A percentile compares a stretch with the other conserved stretches of the same genome.
phyloP scores from a whole-genome alignment of 768 basidiomycete species.

The Leccinum olivaceopallidum region DNA sequence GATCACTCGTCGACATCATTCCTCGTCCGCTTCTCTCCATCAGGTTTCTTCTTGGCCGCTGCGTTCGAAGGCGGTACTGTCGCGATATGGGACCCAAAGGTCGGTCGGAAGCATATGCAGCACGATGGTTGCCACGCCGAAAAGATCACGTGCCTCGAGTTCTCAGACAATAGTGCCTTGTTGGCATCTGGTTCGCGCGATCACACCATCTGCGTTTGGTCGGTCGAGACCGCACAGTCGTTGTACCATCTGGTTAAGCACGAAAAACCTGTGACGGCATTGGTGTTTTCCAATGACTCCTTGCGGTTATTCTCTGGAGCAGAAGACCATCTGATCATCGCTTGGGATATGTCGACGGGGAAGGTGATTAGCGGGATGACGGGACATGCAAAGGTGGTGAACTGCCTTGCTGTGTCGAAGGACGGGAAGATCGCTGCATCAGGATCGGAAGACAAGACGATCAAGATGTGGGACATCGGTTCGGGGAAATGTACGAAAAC shows the following conservation, averaged over 20 bases:
- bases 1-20: conserved; percentile 9
- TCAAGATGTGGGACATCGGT: conserved; percentile 25
- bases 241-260: conserved; percentile 18
- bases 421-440: conserved; percentile 20
- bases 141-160: conserved; percentile 20
- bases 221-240: conserved; percentile 11
- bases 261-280: conserved; percentile 17
- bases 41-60: conserved; percentile 21
- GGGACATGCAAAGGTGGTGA: conserved; percentile 21
- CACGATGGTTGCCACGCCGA: conserved; percentile 14
- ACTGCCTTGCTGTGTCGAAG: conserved; percentile 21
- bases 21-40: conserved; percentile 21
- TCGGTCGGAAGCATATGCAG: conserved; percentile 20
- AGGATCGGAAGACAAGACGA: conserved; percentile 26
- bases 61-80: conserved; percentile 20
- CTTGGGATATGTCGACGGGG: conserved; percentile 20
- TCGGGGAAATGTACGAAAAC: conserved; percentile 19
- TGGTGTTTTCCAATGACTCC: conserved; percentile 26
- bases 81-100: conserved; percentile 22
- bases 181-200: conserved; percentile 24
- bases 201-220: conserved; percentile 25
- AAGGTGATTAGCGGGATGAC: conserved; percentile 18
- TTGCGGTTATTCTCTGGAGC: conserved; percentile 24
- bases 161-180: conserved; percentile 14
- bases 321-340: conserved; percentile 22